These are phyloP conservation scores for Dictyostelium capitatum DNA, from an alignment of 78 protist species.

Conservation along the genomic window DNA sequence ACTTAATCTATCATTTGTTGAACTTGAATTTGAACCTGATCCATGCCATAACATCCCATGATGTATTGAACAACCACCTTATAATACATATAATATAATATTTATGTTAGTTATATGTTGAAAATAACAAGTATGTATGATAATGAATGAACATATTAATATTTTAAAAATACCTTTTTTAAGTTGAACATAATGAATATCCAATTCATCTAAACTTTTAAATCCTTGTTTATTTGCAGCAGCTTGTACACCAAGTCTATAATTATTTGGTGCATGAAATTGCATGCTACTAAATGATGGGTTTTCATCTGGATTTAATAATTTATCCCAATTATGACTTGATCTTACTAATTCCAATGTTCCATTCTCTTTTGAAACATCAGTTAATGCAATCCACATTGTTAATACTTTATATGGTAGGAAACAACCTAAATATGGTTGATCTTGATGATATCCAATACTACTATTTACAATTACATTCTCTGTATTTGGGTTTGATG, in stretches of 20 bases:
- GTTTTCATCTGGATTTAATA: not conserved
- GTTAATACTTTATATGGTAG: slow-evolving; percentile 35
- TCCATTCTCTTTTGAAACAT: slow-evolving; percentile 57
- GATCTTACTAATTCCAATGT: slow-evolving; percentile 49
- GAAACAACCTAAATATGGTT: slow-evolving; percentile 39
- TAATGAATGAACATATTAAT: too few species aligned
- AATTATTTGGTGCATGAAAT: slow-evolving; percentile 66
- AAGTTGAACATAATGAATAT: not conserved
- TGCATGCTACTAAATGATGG: not conserved
- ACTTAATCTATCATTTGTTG: slow-evolving; percentile 3
- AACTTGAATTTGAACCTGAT: slow-evolving; percentile 29
- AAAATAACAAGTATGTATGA: not conserved
- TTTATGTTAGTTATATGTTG: not conserved
- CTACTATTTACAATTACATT: not conserved
- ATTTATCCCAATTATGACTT: slow-evolving; percentile 31
- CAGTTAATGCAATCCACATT: slow-evolving; percentile 55
- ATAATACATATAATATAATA: too few species aligned
- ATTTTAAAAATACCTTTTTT: too few species aligned
- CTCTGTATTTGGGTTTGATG: not conserved
- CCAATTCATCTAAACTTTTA: not conserved
- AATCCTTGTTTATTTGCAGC: not conserved
- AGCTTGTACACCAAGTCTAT: not conserved
- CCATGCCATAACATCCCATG: slow-evolving; percentile 61
- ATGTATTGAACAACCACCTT: slow-evolving; percentile 57
- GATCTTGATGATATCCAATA: not conserved